Evolutionary conservation across 2,329 filamentous ascomycete genomes (phyloP).

Genomic region (Trichoderma pleuroti): DNA sequence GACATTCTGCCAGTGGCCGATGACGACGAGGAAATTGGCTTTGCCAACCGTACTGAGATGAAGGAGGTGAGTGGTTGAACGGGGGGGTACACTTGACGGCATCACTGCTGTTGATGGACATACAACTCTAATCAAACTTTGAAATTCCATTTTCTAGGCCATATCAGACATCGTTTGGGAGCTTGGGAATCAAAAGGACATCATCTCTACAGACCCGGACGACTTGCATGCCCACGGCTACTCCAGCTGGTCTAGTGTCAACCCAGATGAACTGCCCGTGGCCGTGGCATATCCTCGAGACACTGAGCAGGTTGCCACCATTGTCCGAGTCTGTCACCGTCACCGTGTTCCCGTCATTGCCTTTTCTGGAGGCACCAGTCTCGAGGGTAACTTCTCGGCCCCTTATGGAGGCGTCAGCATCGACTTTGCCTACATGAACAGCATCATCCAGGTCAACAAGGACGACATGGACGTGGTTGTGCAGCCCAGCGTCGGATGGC

Average conservation of each 20-base stretch:
- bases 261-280: constrained; percentile 58
- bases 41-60: constrained; percentile 44
- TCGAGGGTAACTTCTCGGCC: constrained; percentile 88
- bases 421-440: constrained; percentile 85
- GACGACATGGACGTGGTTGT: constrained; percentile 92
- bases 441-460: constrained; percentile 73
- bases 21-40: constrained; percentile 30
- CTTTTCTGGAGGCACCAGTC: constrained; percentile 79
- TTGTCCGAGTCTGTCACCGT: constrained; percentile 69
- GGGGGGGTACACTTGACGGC: too few relatives aligned
- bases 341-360: constrained; percentile 81
- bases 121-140: background rate
- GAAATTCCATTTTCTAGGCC: constrained; percentile 39
- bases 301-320: constrained; percentile 57
- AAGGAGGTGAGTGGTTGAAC: constrained; percentile 31
- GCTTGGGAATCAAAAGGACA: constrained; percentile 45
- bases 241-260: constrained; percentile 63
- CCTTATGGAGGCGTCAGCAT: constrained; percentile 84
- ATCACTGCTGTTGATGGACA: constrained; percentile 20
- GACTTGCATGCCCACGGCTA: constrained; percentile 62
- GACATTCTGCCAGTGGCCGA: constrained; percentile 10
- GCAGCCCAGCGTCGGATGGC: constrained; percentile 89
- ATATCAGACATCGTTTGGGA: constrained; percentile 52
- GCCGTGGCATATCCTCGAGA: constrained; percentile 62
- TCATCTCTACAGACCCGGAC: constrained; percentile 61